Percentiles rank a stretch among this genome's conserved stretches.
Evolutionary conservation across 2,329 filamentous ascomycete genomes (phyloP).

Genomic region (Venturia carpophila): DNA sequence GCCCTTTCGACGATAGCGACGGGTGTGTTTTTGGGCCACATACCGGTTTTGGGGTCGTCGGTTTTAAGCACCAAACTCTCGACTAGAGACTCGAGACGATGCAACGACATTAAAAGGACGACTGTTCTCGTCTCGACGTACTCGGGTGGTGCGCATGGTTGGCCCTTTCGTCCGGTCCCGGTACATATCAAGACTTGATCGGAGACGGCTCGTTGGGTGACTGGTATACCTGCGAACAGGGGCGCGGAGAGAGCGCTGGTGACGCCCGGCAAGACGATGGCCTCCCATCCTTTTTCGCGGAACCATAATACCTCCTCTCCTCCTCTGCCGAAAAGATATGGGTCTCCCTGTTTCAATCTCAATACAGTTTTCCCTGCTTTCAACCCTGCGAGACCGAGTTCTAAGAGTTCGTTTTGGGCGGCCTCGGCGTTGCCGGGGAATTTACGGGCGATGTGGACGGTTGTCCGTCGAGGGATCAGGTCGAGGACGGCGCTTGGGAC

Average conservation of each 20-base stretch:
- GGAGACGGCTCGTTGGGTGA: conserved; percentile 80
- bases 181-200: conserved; percentile 97
- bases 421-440: conserved; percentile 95
- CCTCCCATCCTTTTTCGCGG: conserved; percentile 58
- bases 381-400: conserved; percentile 64
- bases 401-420: conserved; percentile 82
- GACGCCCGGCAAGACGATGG: conserved; percentile 76
- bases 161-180: conserved; percentile 86
- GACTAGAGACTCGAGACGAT: conserved; percentile 69
- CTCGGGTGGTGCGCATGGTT: conserved; percentile 69
- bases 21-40: conserved; percentile 69
- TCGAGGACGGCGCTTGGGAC: conserved; percentile 79
- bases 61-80: conserved; percentile 46
- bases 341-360: conserved; percentile 90
- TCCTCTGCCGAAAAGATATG: conserved; percentile 90
- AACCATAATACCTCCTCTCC: conserved; percentile 91
- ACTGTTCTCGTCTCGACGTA: conserved; percentile 72
- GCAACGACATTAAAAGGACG: conserved; percentile 91
- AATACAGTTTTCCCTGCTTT: conserved; percentile 70
- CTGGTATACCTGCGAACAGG: conserved; percentile 78
- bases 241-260: conserved; percentile 83
- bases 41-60: conserved; percentile 10
- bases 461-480: conserved; percentile 80
- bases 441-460: conserved; percentile 87
- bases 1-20: conserved; percentile 91